A percentile compares a stretch with the other conserved stretches of the same genome.
These are phyloP conservation scores for Xylariales sp. DNA, from an alignment of 2,329 filamentous ascomycete species.

Conservation along the genomic window DNA sequence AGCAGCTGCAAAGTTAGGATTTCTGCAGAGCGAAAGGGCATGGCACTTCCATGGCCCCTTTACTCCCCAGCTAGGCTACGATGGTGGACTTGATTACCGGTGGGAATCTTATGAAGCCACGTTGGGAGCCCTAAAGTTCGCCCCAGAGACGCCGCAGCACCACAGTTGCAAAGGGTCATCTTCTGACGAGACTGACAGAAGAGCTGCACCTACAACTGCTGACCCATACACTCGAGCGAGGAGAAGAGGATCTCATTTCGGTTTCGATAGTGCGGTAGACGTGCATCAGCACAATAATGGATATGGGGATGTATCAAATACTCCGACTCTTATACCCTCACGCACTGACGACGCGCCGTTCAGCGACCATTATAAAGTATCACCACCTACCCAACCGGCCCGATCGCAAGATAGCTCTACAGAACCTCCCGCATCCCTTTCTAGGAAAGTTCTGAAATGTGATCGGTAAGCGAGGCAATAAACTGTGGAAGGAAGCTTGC, in stretches of 20 bases:
- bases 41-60: slow-evolving; percentile 37
- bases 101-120: slow-evolving; percentile 23
- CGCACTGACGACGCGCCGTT: too few species aligned
- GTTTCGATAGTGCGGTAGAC: slow-evolving; percentile 7
- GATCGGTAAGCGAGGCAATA: too few species aligned
- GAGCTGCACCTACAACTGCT: not conserved
- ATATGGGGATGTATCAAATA: not conserved
- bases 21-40: slow-evolving; percentile 19
- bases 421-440: too few species aligned
- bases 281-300: slow-evolving; percentile 1
- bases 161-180: too few species aligned
- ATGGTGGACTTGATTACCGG: slow-evolving; percentile 38
- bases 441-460: too few species aligned
- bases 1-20: slow-evolving; percentile 21
- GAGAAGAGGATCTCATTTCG: slow-evolving; percentile 7
- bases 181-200: not conserved
- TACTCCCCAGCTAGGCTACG: slow-evolving; percentile 40
- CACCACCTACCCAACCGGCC: too few species aligned
- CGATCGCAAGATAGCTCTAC: too few species aligned
- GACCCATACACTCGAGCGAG: slow-evolving; percentile 10
- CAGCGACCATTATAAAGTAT: too few species aligned
- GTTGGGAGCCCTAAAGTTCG: not conserved
- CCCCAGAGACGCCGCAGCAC: too few species aligned
- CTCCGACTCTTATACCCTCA: too few species aligned
- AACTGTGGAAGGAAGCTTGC: too few species aligned